Evolutionary conservation across 1,139 yeast genomes (phyloP).

Genomic region (Protomyces inundatus): DNA sequence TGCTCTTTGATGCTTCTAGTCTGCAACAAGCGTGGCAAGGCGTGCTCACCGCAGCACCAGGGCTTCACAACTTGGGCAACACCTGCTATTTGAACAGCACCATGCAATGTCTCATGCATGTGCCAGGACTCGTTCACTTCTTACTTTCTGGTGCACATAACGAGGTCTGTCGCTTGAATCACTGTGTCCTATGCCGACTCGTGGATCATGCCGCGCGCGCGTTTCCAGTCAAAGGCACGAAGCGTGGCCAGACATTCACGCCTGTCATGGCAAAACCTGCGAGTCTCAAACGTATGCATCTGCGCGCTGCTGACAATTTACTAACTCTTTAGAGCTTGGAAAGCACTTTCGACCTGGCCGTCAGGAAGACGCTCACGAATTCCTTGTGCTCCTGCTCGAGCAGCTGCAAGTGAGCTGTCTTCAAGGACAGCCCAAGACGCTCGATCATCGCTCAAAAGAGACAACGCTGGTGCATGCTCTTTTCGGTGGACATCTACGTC

Average conservation of each 20-base stretch:
- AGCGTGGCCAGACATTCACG: constrained; percentile 19
- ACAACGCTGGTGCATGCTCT: constrained; percentile 82
- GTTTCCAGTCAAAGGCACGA: constrained; percentile 25
- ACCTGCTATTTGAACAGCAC: constrained; percentile 97
- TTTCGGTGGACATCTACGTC: constrained; percentile 85
- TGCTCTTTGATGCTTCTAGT: constrained; percentile 40
- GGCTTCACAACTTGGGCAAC: constrained; percentile 84
- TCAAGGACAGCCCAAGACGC: constrained; percentile 22
- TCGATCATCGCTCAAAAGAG: constrained; percentile 37
- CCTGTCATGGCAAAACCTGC: constrained; percentile 25
- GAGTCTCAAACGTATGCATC: neutral
- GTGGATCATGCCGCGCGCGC: constrained; percentile 25
- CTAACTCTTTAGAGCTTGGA: constrained; percentile 26
- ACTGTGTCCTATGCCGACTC: constrained; percentile 27
- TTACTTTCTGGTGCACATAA: constrained; percentile 52
- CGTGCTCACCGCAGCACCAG: constrained; percentile 53
- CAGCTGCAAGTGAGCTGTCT: constrained; percentile 31
- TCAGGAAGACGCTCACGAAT: constrained; percentile 97
- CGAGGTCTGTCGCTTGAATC: constrained; percentile 27
- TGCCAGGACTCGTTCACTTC: constrained; percentile 86
- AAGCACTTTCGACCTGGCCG: constrained; percentile 31
- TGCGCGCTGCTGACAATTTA: neutral
- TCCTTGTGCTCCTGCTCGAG: constrained; percentile 42
- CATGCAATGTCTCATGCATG: constrained; percentile 79
- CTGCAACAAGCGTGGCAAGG: constrained; percentile 50